Conservation (phyloP, 306 rosid species). For the Pterocarpus santalinus region DNA sequence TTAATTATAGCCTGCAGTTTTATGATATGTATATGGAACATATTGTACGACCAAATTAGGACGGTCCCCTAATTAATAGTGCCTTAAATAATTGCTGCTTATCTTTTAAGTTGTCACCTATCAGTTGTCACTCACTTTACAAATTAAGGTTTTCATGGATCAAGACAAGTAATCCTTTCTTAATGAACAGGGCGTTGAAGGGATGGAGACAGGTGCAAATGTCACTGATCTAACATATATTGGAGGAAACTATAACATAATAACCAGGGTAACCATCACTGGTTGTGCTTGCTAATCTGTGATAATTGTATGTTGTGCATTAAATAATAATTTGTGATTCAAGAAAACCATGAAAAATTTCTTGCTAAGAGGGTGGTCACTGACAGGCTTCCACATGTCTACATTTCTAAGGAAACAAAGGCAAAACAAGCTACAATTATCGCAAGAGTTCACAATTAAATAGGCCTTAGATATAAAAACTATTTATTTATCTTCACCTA, state of each 20-base stretch:
- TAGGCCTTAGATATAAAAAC: no score
- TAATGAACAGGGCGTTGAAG: neutral
- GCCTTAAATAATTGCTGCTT: constrained; percentile 20
- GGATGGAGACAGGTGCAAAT: neutral
- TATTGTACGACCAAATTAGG: neutral
- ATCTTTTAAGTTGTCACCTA: neutral
- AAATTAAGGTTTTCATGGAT: constrained; percentile 19
- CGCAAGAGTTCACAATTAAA: no score
- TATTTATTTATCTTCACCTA: no score
- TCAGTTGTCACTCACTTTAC: constrained; percentile 38
- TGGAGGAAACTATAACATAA: constrained; percentile 15
- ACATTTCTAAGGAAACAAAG: no score
- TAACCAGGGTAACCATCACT: neutral
- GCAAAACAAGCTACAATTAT: no score
- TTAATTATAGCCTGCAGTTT: constrained; percentile 1
- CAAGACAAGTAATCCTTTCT: constrained; percentile 13
- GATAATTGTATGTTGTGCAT: no score
- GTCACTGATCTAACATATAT: constrained; percentile 21
- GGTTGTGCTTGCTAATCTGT: no score
- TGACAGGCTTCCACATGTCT: no score
- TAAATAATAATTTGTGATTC: no score
- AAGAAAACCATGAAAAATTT: no score
- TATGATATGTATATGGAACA: no score
- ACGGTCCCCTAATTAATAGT: constrained; percentile 4
- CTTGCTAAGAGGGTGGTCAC: no score